Evolutionary conservation across 495 filamentous ascomycete genomes (phyloP).

Genomic region (Aspergillus homomorphus): DNA sequence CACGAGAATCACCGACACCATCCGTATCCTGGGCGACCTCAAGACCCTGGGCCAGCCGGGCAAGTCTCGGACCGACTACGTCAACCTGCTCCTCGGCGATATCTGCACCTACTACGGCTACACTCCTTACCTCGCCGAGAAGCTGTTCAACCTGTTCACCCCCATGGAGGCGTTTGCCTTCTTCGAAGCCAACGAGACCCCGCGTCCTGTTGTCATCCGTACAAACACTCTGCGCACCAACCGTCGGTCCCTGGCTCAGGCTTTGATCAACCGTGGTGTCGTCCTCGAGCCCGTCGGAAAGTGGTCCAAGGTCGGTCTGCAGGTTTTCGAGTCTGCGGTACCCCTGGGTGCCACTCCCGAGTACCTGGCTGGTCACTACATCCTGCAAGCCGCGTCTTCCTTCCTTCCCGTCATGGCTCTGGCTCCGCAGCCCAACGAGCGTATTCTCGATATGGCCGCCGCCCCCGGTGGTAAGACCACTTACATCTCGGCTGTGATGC

Average conservation of each 20-base stretch:
- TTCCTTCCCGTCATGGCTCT: constrained; percentile 98
- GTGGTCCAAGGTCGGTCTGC: constrained; percentile 96
- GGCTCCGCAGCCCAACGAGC: constrained; percentile 87
- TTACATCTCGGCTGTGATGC: constrained; percentile 94
- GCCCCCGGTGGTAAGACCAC: constrained; percentile 98
- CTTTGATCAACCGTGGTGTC: constrained; percentile 94
- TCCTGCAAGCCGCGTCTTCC: constrained; percentile 92
- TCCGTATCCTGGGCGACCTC: constrained; percentile 88
- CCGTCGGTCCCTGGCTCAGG: constrained; percentile 85
- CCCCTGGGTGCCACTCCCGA: constrained; percentile 97
- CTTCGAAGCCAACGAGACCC: constrained; percentile 96
- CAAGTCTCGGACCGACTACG: constrained; percentile 82
- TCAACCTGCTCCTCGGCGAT: constrained; percentile 79
- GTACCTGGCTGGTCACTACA: constrained; percentile 96
- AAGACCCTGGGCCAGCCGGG: constrained; percentile 71
- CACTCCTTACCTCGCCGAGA: constrained; percentile 77
- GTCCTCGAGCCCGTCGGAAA: constrained; percentile 96
- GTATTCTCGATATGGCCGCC: constrained; percentile 92
- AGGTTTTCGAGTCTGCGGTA: constrained; percentile 90
- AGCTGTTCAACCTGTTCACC: constrained; percentile 85
- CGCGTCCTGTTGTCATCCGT: constrained; percentile 81
- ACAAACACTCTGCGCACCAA: constrained; percentile 95
- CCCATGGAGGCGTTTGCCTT: constrained; percentile 95
- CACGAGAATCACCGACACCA: constrained; percentile 86
- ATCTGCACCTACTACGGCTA: constrained; percentile 94